These are phyloP conservation scores for Neospermospora avenae DNA, from an alignment of 2,329 filamentous ascomycete genomes.

Conservation along the genomic window DNA sequence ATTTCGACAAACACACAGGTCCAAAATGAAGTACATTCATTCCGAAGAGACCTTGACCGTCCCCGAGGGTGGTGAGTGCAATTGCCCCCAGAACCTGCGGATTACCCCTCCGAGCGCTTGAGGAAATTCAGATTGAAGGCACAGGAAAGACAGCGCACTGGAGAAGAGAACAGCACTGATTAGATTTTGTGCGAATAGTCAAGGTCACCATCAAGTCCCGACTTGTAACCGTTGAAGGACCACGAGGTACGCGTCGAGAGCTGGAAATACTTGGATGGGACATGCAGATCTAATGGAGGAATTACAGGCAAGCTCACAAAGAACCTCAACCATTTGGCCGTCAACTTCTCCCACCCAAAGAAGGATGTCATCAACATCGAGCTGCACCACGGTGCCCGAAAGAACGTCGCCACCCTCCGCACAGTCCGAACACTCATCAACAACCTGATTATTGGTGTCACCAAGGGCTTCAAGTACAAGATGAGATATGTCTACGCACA, in stretches of 20 bases:
- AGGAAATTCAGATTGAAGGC: constrained; percentile 14
- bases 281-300: constrained; percentile 34
- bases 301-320: constrained; percentile 84
- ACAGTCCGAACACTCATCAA: constrained; percentile 98
- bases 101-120: background rate
- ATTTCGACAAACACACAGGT: constrained; percentile 30
- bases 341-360: constrained; percentile 88
- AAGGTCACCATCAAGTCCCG: constrained; percentile 97
- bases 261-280: constrained; percentile 14
- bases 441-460: constrained; percentile 98
- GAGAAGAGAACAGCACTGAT: constrained; percentile 35
- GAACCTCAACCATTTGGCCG: constrained; percentile 93
- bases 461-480: constrained; percentile 99
- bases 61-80: constrained; percentile 88
- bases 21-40: constrained; percentile 99
- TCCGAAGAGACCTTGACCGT: constrained; percentile 93
- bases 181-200: constrained; percentile 57
- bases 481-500: constrained; percentile 99
- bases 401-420: constrained; percentile 96
- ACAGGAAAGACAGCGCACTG: constrained; percentile 9
- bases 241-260: constrained; percentile 64
- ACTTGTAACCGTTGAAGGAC: constrained; percentile 94
- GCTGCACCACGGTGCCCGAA: constrained; percentile 97
- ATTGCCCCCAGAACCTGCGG: constrained; percentile 2
- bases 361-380: constrained; percentile 90